Evolutionary conservation across 768 basidiomycete genomes (phyloP).

Genomic region (Tubosaeta sp.): DNA sequence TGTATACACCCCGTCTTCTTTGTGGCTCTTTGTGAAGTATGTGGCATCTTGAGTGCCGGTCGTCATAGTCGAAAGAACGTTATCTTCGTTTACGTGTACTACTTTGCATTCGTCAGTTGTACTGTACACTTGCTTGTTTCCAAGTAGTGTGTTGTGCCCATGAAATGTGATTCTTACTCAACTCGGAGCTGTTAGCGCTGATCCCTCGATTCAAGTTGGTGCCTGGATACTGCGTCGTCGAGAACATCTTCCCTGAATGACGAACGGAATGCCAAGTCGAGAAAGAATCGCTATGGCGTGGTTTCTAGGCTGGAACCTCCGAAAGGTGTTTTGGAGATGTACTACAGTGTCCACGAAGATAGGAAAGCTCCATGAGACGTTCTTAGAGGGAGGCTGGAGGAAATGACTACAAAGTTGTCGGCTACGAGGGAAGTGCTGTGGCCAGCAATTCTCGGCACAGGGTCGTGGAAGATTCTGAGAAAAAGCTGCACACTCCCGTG

Average conservation of each 20-base stretch:
- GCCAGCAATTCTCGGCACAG: background rate
- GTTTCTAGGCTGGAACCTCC: background rate
- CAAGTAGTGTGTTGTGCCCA: too few relatives aligned
- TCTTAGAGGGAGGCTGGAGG: background rate
- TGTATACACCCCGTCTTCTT: background rate
- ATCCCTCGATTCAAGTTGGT: too few relatives aligned
- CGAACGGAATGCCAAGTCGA: slow-evolving; percentile 3
- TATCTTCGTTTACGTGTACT: too few relatives aligned
- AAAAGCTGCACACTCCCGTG: background rate
- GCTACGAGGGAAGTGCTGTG: background rate
- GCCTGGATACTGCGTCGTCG: too few relatives aligned
- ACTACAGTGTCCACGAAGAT: background rate
- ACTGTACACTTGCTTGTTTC: too few relatives aligned
- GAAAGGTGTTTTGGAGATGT: background rate
- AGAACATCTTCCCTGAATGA: slow-evolving; percentile 8
- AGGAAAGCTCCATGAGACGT: background rate
- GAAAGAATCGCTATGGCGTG: background rate
- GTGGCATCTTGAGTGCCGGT: background rate
- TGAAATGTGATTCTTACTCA: too few relatives aligned
- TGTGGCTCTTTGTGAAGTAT: background rate
- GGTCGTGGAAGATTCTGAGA: background rate
- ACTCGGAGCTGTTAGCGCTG: too few relatives aligned
- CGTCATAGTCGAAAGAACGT: too few relatives aligned
- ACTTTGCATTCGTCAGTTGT: too few relatives aligned
- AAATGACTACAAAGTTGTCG: background rate